Conservation (phyloP, 805 yeast genomes). For the Metschnikowia rubicola region DNA sequence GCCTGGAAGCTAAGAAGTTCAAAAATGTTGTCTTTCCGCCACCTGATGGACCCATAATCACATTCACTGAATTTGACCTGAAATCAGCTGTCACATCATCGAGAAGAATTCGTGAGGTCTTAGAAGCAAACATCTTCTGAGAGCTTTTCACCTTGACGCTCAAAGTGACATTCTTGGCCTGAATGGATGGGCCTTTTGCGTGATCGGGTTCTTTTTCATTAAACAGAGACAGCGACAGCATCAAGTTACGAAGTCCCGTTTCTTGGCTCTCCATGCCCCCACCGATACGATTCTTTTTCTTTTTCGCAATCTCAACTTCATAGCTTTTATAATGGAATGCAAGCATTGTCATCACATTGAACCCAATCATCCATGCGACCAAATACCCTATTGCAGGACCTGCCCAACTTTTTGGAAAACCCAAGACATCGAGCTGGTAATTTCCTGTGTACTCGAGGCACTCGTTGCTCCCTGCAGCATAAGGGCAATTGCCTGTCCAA, state of each 20-base stretch:
- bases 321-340: conserved; percentile 47
- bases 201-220: conserved; percentile 6
- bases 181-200: conserved; percentile 10
- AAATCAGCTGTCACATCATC: conserved; percentile 49
- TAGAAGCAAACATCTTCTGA: conserved; percentile 7
- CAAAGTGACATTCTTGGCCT: conserved; percentile 11
- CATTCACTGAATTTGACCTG: conserved; percentile 56
- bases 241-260: not conserved
- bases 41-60: conserved; percentile 80
- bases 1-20: conserved; percentile 59
- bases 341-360: conserved; percentile 46
- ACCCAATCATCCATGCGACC: conserved; percentile 57
- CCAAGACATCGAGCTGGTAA: conserved; percentile 52
- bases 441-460: conserved; percentile 51
- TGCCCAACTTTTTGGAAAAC: conserved; percentile 63
- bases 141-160: conserved; percentile 15
- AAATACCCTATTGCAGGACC: conserved; percentile 60
- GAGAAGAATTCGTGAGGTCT: conserved; percentile 22
- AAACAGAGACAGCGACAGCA: conserved; percentile 4
- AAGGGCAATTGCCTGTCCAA: conserved; percentile 57
- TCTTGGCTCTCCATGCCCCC: conserved; percentile 12
- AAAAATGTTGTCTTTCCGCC: conserved; percentile 71
- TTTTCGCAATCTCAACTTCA: conserved; percentile 49
- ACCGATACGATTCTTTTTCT: conserved; percentile 32
- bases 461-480: conserved; percentile 29